Conservation (phyloP, 2,329 filamentous ascomycete species). For the Venturia asperata region DNA sequence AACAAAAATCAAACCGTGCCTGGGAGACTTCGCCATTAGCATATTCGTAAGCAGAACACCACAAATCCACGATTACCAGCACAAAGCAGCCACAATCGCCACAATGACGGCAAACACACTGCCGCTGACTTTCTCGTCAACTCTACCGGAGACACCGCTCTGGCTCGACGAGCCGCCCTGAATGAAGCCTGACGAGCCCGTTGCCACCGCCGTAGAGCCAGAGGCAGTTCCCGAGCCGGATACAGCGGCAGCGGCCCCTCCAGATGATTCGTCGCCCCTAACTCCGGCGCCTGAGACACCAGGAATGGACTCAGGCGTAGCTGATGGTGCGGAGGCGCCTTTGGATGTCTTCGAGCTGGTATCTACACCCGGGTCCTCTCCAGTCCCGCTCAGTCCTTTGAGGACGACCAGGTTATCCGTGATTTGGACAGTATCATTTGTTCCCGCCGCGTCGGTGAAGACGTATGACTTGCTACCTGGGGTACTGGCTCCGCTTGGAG, state of each 20-base stretch:
- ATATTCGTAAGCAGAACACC: neutral
- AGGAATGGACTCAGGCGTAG: constrained; percentile 44
- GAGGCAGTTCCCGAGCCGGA: neutral
- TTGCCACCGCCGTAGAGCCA: neutral
- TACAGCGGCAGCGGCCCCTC: neutral
- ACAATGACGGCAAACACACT: constrained; percentile 29
- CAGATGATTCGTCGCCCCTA: constrained; percentile 16
- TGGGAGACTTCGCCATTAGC: neutral
- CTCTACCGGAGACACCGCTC: constrained; percentile 23
- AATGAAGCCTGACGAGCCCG: constrained; percentile 12
- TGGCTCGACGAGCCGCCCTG: constrained; percentile 8
- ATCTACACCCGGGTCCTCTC: constrained; percentile 56
- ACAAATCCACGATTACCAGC: constrained; percentile 3
- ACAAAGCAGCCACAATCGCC: constrained; percentile 28
- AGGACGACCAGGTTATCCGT: constrained; percentile 69
- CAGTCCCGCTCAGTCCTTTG: constrained; percentile 72
- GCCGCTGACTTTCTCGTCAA: constrained; percentile 28
- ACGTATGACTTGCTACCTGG: constrained; percentile 61
- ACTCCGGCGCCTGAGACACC: constrained; percentile 47
- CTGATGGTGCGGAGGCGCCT: constrained; percentile 25
- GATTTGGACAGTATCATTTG: constrained; percentile 71
- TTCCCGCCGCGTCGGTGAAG: constrained; percentile 57
- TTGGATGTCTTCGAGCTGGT: constrained; percentile 32
- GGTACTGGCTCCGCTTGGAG: constrained; percentile 61
- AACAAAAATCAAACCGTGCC: neutral